These are phyloP conservation scores for Agroathelia rolfsii DNA, from an alignment of 1,284 basidiomycete species.

Conservation along the genomic window DNA sequence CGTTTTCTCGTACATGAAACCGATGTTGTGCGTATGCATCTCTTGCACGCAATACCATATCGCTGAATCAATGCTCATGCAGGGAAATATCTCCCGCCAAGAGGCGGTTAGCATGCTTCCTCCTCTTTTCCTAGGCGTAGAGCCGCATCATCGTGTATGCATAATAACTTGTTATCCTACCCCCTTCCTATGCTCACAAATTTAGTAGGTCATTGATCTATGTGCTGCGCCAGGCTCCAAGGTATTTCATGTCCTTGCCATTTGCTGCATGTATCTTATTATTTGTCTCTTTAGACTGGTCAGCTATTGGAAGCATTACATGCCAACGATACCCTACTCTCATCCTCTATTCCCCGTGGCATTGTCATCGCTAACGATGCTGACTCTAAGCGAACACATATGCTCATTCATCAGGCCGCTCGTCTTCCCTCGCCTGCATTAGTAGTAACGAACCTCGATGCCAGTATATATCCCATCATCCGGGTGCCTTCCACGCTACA, in stretches of 20 bases:
- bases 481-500: slow-evolving; percentile 36
- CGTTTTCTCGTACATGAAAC: slow-evolving; percentile 97
- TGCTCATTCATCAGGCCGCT: slow-evolving; percentile 96
- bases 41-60: too few species aligned
- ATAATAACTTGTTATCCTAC: slow-evolving; percentile 1
- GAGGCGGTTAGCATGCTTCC: slow-evolving; percentile 99
- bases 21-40: slow-evolving; percentile 83
- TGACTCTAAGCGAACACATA: slow-evolving; percentile 90
- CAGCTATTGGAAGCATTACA: slow-evolving; percentile 89
- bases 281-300: slow-evolving; percentile 47
- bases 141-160: slow-evolving; percentile 76
- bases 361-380: slow-evolving; percentile 85
- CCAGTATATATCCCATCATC: slow-evolving; percentile 79
- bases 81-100: slow-evolving; percentile 95
- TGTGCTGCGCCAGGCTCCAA: slow-evolving; percentile 99
- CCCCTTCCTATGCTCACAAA: slow-evolving; percentile 3
- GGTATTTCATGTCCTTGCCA: too few species aligned
- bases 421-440: slow-evolving; percentile 88
- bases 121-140: slow-evolving; percentile 89
- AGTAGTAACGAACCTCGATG: slow-evolving; percentile 95
- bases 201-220: slow-evolving; percentile 82
- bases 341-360: slow-evolving; percentile 62
- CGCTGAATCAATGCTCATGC: slow-evolving; percentile 4
- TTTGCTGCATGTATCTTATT: neutral
- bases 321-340: slow-evolving; percentile 47